Evolutionary conservation across 1,284 basidiomycete genomes (phyloP).

Genomic region (Pseudozyma tsukubaensis): DNA sequence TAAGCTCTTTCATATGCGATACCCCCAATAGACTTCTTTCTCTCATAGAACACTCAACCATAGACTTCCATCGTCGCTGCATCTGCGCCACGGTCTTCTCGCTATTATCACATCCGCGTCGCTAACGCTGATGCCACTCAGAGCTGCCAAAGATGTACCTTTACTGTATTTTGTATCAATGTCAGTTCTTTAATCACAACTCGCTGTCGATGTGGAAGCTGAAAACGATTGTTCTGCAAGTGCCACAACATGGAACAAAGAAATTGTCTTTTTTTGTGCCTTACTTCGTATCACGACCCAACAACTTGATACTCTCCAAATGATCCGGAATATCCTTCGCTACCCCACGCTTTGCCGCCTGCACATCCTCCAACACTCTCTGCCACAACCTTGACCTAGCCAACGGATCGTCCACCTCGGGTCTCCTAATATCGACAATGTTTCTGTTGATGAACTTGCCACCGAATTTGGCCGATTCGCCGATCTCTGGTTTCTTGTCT

Average conservation of each 20-base stretch:
- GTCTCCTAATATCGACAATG: constrained; percentile 33
- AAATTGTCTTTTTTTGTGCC: neutral
- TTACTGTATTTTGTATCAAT: too few species aligned
- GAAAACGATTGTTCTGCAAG: too few species aligned
- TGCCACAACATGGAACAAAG: too few species aligned
- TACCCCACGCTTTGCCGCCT: constrained; percentile 26
- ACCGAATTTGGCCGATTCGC: constrained; percentile 45
- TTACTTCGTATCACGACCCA: constrained; percentile 8
- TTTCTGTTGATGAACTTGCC: constrained; percentile 56
- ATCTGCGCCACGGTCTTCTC: too few species aligned
- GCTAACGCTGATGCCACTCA: too few species aligned
- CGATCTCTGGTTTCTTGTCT: constrained; percentile 13
- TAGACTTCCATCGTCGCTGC: constrained; percentile 1
- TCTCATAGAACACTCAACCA: neutral
- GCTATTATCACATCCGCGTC: too few species aligned
- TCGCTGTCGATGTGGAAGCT: too few species aligned
- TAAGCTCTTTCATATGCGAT: constrained; percentile 4
- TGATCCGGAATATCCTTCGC: constrained; percentile 39
- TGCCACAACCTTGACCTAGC: constrained; percentile 51
- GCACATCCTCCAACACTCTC: constrained; percentile 44
- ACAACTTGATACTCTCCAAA: constrained; percentile 26
- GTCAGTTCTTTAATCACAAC: too few species aligned
- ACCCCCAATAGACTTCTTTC: neutral
- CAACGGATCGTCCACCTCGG: constrained; percentile 53
- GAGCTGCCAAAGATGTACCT: too few species aligned